Conservation (phyloP, 2,329 filamentous ascomycete genomes). For the Helotiales sp. region DNA sequence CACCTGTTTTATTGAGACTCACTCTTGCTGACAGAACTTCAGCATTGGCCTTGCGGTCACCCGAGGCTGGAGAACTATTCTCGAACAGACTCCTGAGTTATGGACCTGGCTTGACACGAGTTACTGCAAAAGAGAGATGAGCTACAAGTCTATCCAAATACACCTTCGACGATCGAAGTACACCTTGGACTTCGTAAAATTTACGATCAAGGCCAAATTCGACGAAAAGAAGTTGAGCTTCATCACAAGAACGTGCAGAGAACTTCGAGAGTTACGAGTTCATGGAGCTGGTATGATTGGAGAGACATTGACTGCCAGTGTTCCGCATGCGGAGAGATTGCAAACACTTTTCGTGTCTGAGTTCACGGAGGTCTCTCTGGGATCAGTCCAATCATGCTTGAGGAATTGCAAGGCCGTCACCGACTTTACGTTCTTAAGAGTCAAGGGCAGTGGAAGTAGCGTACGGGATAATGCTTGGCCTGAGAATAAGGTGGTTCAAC, state of each 20-base stretch:
- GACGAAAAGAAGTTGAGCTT: constrained; percentile 26
- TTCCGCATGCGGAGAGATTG: constrained; percentile 24
- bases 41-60: constrained; percentile 34
- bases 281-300: constrained; percentile 25
- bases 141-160: constrained; percentile 25
- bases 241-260: constrained; percentile 29
- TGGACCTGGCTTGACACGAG: constrained; percentile 35
- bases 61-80: constrained; percentile 32
- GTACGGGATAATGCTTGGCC: constrained; percentile 8
- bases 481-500: not conserved
- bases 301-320: constrained; percentile 23
- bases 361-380: constrained; percentile 20
- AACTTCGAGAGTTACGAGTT: constrained; percentile 28
- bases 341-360: constrained; percentile 19
- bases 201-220: constrained; percentile 23
- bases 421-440: constrained; percentile 19
- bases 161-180: constrained; percentile 33
- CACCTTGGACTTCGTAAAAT: constrained; percentile 27
- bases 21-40: not conserved
- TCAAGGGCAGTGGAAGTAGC: constrained; percentile 3
- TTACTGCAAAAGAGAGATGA: constrained; percentile 17
- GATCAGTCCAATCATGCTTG: constrained; percentile 15
- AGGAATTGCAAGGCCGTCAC: constrained; percentile 21
- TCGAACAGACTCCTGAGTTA: constrained; percentile 32
- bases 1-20: not conserved